Evolutionary conservation across 225 moss, liverwort and hornwort genomes (phyloP).

Genomic region (Marchantia paleacea): DNA sequence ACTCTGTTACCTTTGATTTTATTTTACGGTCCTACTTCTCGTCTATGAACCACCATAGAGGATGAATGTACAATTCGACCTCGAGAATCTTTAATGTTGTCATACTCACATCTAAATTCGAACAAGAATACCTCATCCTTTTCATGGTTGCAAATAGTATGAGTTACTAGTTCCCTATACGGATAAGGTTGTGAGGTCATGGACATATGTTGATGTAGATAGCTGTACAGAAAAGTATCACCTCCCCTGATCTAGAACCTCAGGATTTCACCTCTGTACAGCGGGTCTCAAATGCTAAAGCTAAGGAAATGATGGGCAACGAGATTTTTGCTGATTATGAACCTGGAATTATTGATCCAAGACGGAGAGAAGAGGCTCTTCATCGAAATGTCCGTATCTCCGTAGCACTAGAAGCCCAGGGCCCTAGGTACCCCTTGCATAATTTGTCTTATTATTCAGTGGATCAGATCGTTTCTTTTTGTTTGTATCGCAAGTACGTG

Average conservation of each 20-base stretch:
- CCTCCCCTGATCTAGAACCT: background rate
- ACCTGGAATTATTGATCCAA: background rate
- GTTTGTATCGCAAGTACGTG: background rate
- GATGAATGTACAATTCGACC: too few species aligned
- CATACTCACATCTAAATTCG: too few species aligned
- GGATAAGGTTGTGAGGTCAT: too few species aligned
- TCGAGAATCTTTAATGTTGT: too few species aligned
- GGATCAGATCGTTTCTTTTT: background rate
- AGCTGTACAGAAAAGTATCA: too few species aligned
- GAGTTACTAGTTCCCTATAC: too few species aligned
- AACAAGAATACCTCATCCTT: too few species aligned
- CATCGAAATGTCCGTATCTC: constrained; percentile 17
- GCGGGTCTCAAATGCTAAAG: constrained; percentile 19
- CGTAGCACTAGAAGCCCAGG: background rate
- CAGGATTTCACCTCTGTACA: constrained; percentile 4
- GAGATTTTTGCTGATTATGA: constrained; percentile 22
- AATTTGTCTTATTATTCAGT: background rate
- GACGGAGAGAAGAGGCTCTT: constrained; percentile 2
- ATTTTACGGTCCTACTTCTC: too few species aligned
- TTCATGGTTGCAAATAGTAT: too few species aligned
- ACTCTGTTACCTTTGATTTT: too few species aligned
- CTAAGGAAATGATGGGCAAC: constrained; percentile 26
- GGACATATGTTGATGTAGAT: too few species aligned
- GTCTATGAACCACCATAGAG: too few species aligned
- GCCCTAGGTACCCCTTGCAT: constrained; percentile 1